These are phyloP conservation scores for Noccaea caerulescens DNA, from an alignment of 345 rosid species.

Conservation along the genomic window DNA sequence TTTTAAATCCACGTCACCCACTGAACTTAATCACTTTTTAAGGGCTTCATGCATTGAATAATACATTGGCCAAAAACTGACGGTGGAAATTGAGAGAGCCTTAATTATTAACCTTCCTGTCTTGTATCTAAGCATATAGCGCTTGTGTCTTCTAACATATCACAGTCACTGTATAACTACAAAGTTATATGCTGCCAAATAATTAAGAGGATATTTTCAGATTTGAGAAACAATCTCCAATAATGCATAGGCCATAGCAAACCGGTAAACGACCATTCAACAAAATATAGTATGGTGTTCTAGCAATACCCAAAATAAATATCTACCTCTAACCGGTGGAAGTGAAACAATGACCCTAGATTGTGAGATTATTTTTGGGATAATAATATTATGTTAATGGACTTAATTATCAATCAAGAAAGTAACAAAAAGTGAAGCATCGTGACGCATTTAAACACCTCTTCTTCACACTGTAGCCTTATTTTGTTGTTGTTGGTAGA, in stretches of 20 bases:
- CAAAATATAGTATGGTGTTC: not conserved
- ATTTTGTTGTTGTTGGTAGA: not conserved
- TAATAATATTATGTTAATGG: not conserved
- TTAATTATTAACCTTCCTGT: slow-evolving; percentile 9
- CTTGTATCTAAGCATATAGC: slow-evolving; percentile 10
- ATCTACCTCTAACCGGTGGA: not conserved
- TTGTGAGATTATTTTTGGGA: not conserved
- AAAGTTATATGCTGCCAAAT: not conserved
- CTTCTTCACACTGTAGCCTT: not conserved
- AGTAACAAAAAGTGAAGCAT: not conserved
- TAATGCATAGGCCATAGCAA: not conserved
- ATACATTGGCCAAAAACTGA: not conserved
- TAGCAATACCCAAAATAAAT: slow-evolving; percentile 5
- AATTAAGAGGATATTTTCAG: not conserved
- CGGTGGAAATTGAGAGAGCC: slow-evolving; percentile 3
- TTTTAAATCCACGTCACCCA: slow-evolving; percentile 19
- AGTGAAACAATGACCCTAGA: not conserved
- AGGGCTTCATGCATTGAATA: not conserved
- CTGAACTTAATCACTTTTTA: not conserved
- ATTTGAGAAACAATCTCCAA: not conserved
- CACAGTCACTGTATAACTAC: not conserved
- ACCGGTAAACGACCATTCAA: not conserved
- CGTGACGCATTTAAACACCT: slow-evolving; percentile 15
- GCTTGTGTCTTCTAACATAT: not conserved
- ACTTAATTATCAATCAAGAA: not conserved